Base-by-base conservation (phyloP, 495 filamentous ascomycete genomes). In the Aspergillus biplanus region DNA sequence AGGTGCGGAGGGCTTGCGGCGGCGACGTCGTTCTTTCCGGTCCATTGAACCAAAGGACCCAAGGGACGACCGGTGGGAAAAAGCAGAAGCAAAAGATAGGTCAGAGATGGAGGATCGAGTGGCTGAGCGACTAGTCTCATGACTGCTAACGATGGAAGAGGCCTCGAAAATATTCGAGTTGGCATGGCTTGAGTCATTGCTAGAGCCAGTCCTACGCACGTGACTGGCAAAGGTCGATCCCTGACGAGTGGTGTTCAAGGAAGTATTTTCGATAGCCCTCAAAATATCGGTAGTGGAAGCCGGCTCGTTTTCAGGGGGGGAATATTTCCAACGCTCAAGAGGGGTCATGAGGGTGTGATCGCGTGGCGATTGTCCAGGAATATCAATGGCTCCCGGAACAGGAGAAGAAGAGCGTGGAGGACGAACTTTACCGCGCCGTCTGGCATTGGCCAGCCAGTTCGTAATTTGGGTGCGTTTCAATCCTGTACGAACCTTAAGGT, bases 361-460 rank as follows among this genome's bases (percentile, higher is more conserved):
- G 35, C 65, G 61, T n/a, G 62, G 61, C 21, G 71, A 78, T 74
- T 63, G 81, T 60, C 74, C 77, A 37, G 90, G 80, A 18, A 94
- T 92, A 68, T 92, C 84, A 58, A 94, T 86, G 5, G 85, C 83
- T 56, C 82, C 83, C n/a, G 82, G 78, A 18, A 85, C 73, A 58
- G 85, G 83, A 15, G 87, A 86, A 31, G 83, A 85, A 16, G 81
- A 85, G 18, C 84, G 85, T 56, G 83, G 76, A 21, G 85, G 78
- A 33, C 85, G 83, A 56, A 88, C 84, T 79, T 93, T 94, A 59
- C 88, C 86, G 59, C 91, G 81, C 39, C 92, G 85, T 44, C 91
- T 87, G 58, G 91, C 90, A 72, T 96, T 96, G 55, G 92, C 92
- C 11, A 96, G 83, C 92, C 91, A 95, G 69, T 93, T 93, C 31